phyloP scores from a whole-genome alignment of 305 asterid genomes.

The Solanum hybrid region DNA sequence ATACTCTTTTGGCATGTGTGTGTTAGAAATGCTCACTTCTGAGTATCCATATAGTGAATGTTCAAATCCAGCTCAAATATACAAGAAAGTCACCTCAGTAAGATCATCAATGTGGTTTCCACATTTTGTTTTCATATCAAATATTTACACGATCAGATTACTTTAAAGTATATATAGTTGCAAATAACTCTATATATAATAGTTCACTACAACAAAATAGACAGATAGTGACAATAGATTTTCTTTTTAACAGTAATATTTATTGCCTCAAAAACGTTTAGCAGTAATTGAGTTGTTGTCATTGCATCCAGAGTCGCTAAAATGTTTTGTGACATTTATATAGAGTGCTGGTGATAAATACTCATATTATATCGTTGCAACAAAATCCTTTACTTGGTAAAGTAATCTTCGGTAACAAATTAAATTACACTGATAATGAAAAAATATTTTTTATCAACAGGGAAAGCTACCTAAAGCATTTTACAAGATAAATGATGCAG shows the following conservation, averaged over 20 bases:
- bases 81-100: slow-evolving; percentile 84
- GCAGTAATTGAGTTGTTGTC: neutral
- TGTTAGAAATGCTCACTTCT: slow-evolving; percentile 67
- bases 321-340: no score
- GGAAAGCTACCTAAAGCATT: slow-evolving; percentile 61
- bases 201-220: neutral
- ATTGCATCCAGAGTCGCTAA: no score
- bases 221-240: no score
- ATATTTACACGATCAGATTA: neutral
- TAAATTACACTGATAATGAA: neutral
- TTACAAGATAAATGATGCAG: slow-evolving; percentile 36
- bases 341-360: no score
- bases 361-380: neutral
- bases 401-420: neutral
- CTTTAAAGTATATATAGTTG: neutral
- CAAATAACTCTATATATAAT: no score
- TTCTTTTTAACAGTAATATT: no score
- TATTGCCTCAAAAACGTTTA: no score
- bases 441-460: slow-evolving; percentile 12
- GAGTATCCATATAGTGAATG: slow-evolving; percentile 82
- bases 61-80: slow-evolving; percentile 74
- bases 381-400: no score
- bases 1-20: slow-evolving; percentile 83
- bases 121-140: neutral
- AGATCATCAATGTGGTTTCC: slow-evolving; percentile 3